Evolutionary conservation across 495 filamentous ascomycete genomes (phyloP), one percentile per base, ranked within the genome.

Genomic region (Penicillium antarcticum): DNA sequence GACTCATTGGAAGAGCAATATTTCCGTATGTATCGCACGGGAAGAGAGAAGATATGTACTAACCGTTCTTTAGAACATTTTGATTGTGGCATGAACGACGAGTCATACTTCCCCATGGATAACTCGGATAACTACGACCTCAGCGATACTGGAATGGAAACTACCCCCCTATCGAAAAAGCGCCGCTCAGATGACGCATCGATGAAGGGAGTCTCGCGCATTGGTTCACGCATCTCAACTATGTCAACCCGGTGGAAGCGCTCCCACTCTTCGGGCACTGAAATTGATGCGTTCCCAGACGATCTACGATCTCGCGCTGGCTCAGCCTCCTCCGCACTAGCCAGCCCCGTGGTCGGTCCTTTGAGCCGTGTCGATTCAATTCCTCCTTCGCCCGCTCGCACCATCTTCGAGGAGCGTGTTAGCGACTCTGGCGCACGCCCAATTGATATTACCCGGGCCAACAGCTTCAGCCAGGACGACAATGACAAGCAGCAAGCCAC

Each of bases 271-370:
- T 65, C 75, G 66, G 59, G 77, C 73, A 61, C 75, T 63, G 47
- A 75, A 73, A 43, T 74, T 73, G 62, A 62, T 53, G 49, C 67
- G 55, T 67, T 60, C 57, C 58, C 66, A 19, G 67, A 69, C 17
- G 56, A 67, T 33, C 55, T 73, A 43, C 69, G 69, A 10, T 80
- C 66, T 65, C 76, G 69, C 51, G 73, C 71, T 48, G 74, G 69
- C 61, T 95, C 89, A 0, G 86, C 83, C 46, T 85, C 87, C 3
- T 91, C 87, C 18, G 87, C 86, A 1, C 61, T 87, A 10, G 86
- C 83, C 13, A 82, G 80, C 39, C 80, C 83, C 2, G 64, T 72
- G n/a, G 68, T 73, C 14, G 70, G 66, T 37, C 59, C 66, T 5
- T 61, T 73, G 17, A 79, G 80, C 23, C 76, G 77, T 43, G 77